Base-by-base conservation (phyloP, 306 rosid genomes). In the Pyrus communis region DNA sequence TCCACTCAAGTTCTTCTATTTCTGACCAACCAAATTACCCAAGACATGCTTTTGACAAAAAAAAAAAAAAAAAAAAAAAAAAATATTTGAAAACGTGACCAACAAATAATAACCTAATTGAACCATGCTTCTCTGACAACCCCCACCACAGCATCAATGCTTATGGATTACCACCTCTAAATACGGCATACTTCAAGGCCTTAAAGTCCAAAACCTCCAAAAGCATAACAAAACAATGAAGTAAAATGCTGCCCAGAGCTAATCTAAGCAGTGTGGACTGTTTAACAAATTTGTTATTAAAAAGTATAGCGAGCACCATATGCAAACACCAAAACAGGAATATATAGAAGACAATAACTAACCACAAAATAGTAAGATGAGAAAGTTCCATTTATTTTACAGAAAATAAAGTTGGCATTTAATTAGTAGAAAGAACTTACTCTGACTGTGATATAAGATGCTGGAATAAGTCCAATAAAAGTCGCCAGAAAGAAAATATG, bases 401-500 rank as follows among this genome's bases (percentile, higher is more conserved):
- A 49, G 33, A 22, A 33, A 54, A 42, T 35, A 21, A 11, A 74
- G 70, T n/a, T 51, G 54, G 5, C 27, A 58, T 27, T 63, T 12
- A n/a, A 46, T 23, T 67, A 43, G 54, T 43, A 63, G 31, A 70
- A 33, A 60, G 65, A 57, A 43, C 98, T 86, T 90, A 95, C 98
- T 74, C 92, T 82, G 82, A 95, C 97, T 61, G 97, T 95, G 71
- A 95, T 95, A 75, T 90, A 95, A 7, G 98, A 75, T 6, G 97
- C 91, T 19, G 97, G 97, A 79, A 89, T 75, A 82, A 95, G 98
- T 75, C 98, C 98, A 70, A 92, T 25, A 79, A 89, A 82, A 67
- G 98, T 92, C 15, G 97, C 98, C 77, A 81, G 76, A 77, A 95
- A 92, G 96, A 95, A 95, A 76, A 89, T 63, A 75, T 95, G 97